Conservation (phyloP, 768 basidiomycete species). For the Boletus coccyginus region DNA sequence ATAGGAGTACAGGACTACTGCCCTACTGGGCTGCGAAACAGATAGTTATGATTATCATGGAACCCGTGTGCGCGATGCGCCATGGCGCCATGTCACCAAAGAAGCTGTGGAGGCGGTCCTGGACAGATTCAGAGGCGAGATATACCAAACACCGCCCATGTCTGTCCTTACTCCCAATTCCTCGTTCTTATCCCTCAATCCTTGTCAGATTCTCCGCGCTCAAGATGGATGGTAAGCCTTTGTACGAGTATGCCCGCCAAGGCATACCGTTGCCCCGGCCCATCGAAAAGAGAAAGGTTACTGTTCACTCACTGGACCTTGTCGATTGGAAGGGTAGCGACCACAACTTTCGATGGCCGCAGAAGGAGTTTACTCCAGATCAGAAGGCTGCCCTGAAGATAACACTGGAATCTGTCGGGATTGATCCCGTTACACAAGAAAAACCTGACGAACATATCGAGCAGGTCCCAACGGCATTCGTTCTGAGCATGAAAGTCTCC, state of each 20-base stretch:
- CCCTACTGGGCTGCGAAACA: constrained; percentile 90
- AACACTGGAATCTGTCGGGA: constrained; percentile 53
- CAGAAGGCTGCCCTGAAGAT: constrained; percentile 68
- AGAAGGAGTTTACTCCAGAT: constrained; percentile 61
- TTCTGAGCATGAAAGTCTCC: constrained; percentile 89
- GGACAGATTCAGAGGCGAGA: constrained; percentile 77
- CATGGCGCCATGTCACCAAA: constrained; percentile 81
- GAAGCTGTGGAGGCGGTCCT: constrained; percentile 71
- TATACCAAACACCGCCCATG: constrained; percentile 92
- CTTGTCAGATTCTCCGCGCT: constrained; percentile 85
- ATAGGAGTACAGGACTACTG: constrained; percentile 90
- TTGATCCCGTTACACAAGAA: constrained; percentile 35
- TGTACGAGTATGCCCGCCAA: constrained; percentile 94
- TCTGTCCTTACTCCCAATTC: constrained; percentile 32
- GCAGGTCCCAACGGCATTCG: constrained; percentile 69
- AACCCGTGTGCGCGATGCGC: constrained; percentile 67
- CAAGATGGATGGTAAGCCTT: constrained; percentile 95
- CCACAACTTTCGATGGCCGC: constrained; percentile 79
- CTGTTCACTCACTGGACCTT: constrained; percentile 77
- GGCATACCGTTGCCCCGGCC: constrained; percentile 90
- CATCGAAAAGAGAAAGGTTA: constrained; percentile 84
- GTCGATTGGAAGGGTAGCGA: constrained; percentile 72
- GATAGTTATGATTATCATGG: constrained; percentile 95
- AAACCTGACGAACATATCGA: constrained; percentile 34
- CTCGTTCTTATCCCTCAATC: constrained; percentile 4